Evolutionary conservation across 805 yeast genomes (phyloP).

Genomic region (Candida tammaniensis): DNA sequence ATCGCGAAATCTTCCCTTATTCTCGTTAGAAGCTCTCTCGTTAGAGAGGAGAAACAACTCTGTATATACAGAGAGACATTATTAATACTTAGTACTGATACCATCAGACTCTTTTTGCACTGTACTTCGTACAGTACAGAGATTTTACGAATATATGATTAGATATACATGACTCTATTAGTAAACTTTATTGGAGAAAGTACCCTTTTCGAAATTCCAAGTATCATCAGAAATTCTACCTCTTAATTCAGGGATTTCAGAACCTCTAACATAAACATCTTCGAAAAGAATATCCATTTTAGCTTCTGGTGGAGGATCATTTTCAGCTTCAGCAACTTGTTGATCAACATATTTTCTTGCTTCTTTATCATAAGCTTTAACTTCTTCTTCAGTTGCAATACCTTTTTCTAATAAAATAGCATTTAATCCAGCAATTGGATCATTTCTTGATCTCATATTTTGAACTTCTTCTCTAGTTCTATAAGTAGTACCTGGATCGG

Average conservation of each 20-base stretch:
- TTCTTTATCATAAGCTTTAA: slow-evolving; percentile 91
- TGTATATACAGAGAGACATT: too few species aligned
- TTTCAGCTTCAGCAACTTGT: slow-evolving; percentile 92
- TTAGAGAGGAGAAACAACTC: too few species aligned
- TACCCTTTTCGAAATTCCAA: slow-evolving; percentile 68
- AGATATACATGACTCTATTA: too few species aligned
- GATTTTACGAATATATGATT: too few species aligned
- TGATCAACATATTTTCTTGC: slow-evolving; percentile 95
- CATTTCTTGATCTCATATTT: slow-evolving; percentile 98
- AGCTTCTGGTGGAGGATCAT: slow-evolving; percentile 93
- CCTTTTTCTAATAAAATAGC: slow-evolving; percentile 75
- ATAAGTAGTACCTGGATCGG: slow-evolving; percentile 99
- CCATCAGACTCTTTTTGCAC: too few species aligned
- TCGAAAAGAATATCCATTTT: slow-evolving; percentile 91
- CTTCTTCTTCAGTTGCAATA: slow-evolving; percentile 91
- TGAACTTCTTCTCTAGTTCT: slow-evolving; percentile 99
- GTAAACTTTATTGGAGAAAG: slow-evolving; percentile 46
- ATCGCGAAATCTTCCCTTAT: slow-evolving; percentile 4
- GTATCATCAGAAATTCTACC: slow-evolving; percentile 97
- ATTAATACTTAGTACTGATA: too few species aligned
- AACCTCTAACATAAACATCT: slow-evolving; percentile 94
- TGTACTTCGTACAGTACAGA: too few species aligned
- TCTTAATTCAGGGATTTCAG: slow-evolving; percentile 89
- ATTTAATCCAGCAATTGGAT: slow-evolving; percentile 96
- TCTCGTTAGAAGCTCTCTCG: too few species aligned